Percentiles rank a stretch among this genome's conserved stretches.
phyloP scores from a whole-genome alignment of 2,329 filamentous ascomycete species.

The Alternaria triticimaculans region DNA sequence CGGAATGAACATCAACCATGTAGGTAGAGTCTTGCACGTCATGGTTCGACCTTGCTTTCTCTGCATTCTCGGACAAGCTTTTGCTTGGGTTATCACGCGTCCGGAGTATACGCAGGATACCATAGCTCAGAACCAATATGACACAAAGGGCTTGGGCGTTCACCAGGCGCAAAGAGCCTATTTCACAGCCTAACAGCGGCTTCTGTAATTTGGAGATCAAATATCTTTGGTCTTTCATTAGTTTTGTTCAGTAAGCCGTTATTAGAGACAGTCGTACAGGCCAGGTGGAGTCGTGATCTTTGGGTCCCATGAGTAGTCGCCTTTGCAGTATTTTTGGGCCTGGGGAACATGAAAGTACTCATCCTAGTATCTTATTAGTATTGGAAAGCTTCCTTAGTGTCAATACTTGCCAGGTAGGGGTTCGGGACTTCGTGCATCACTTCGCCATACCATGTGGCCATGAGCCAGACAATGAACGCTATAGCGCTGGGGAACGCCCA shows the following conservation, averaged over 20 bases:
- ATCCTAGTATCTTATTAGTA: slow-evolving; percentile 62
- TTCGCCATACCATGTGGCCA: slow-evolving; percentile 34
- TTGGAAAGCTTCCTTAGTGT: not conserved
- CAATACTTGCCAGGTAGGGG: slow-evolving; percentile 62
- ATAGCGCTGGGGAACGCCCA: slow-evolving; percentile 35
- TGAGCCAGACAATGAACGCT: slow-evolving; percentile 27
- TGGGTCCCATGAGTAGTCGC: slow-evolving; percentile 81
- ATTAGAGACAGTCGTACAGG: slow-evolving; percentile 55
- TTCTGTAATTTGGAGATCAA: slow-evolving; percentile 49
- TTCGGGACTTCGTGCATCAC: slow-evolving; percentile 60
- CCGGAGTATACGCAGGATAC: slow-evolving; percentile 29
- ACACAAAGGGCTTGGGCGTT: slow-evolving; percentile 50
- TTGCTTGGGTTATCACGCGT: slow-evolving; percentile 1
- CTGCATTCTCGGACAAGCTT: not conserved
- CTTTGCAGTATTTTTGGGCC: slow-evolving; percentile 83
- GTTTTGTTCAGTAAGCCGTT: slow-evolving; percentile 28
- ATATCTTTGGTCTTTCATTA: slow-evolving; percentile 46
- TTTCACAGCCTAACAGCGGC: slow-evolving; percentile 51
- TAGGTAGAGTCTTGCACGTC: slow-evolving; percentile 37
- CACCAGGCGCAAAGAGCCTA: slow-evolving; percentile 45
- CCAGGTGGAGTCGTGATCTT: slow-evolving; percentile 98
- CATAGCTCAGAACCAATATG: slow-evolving; percentile 40
- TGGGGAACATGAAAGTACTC: slow-evolving; percentile 91
- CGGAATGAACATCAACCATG: slow-evolving; percentile 62
- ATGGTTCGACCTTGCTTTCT: not conserved